phyloP scores from a whole-genome alignment of 164 flowering plant species.

The Nelumbo lutea region DNA sequence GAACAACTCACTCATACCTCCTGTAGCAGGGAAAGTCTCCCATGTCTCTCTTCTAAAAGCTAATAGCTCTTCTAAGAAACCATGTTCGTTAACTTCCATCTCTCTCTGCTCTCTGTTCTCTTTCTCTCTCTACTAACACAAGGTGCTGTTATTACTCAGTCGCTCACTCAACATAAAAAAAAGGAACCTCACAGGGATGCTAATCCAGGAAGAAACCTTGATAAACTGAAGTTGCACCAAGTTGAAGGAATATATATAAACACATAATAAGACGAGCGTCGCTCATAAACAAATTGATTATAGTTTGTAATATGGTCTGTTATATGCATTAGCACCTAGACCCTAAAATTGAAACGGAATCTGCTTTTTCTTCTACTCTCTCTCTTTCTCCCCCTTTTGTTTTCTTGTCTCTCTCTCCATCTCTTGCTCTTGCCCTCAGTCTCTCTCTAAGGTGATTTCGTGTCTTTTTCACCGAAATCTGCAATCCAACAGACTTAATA shows the following conservation, averaged over 20 bases:
- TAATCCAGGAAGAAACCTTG: background rate
- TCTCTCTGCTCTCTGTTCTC: constrained; percentile 17
- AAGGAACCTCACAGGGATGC: background rate
- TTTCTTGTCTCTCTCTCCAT: constrained; percentile 5
- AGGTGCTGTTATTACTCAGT: background rate
- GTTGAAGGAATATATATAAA: constrained; percentile 4
- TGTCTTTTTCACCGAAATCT: constrained; percentile 39
- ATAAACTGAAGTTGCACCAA: constrained; percentile 7
- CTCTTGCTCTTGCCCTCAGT: background rate
- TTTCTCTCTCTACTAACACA: constrained; percentile 7
- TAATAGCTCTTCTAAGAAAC: constrained; percentile 40
- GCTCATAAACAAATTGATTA: background rate
- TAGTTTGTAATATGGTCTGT: background rate
- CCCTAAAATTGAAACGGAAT: constrained; percentile 3
- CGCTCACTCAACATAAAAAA: background rate
- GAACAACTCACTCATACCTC: constrained; percentile 19
- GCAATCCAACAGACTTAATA: constrained; percentile 22
- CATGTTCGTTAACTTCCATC: constrained; percentile 49
- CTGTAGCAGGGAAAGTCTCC: constrained; percentile 29
- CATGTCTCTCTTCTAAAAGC: constrained; percentile 38
- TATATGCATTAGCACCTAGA: background rate
- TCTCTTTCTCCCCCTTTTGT: constrained; percentile 6
- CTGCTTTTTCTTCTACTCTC: background rate
- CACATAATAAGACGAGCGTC: background rate
- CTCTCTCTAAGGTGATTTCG: constrained; percentile 19